Conservation (phyloP, 352 stramenopile species). For the Globisporangium nodosum region DNA sequence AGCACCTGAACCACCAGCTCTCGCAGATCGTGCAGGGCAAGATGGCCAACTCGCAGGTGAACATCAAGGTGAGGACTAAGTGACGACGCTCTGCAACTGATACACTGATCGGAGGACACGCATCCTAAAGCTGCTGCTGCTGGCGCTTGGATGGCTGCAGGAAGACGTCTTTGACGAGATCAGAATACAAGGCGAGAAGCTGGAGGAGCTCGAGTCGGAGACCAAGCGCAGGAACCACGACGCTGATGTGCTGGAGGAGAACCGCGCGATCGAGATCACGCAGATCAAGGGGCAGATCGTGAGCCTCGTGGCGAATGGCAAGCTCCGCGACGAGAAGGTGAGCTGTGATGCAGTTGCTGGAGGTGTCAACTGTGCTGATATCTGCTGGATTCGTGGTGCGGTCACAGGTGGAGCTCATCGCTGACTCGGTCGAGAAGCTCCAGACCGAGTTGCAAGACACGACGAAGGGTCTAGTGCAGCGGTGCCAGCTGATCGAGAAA, state of each 20-base stretch:
- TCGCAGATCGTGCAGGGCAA: constrained; percentile 75
- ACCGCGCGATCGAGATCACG: constrained; percentile 61
- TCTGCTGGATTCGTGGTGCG: background rate
- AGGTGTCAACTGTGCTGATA: background rate
- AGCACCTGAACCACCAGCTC: constrained; percentile 73
- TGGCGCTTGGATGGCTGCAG: constrained; percentile 2
- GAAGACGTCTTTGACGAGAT: constrained; percentile 71
- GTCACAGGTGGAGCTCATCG: constrained; percentile 34
- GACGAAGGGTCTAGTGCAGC: constrained; percentile 44
- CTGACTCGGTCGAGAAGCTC: constrained; percentile 51
- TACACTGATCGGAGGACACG: background rate
- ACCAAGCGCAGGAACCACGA: constrained; percentile 67
- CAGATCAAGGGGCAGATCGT: constrained; percentile 74
- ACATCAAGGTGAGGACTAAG: constrained; percentile 27
- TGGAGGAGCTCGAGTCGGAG: constrained; percentile 71
- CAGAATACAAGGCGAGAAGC: constrained; percentile 58
- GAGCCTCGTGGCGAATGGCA: constrained; percentile 50
- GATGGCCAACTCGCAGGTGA: constrained; percentile 38
- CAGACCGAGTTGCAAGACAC: constrained; percentile 59
- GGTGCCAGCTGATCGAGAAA: constrained; percentile 57
- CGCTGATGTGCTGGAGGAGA: constrained; percentile 72
- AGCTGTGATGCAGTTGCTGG: background rate
- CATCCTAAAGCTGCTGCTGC: too few relatives aligned
- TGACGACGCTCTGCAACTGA: background rate
- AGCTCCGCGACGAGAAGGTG: constrained; percentile 68